Percentiles rank a stretch among this genome's conserved stretches.
Conservation (phyloP, 306 rosid genomes). For the Lablab purpureus region DNA sequence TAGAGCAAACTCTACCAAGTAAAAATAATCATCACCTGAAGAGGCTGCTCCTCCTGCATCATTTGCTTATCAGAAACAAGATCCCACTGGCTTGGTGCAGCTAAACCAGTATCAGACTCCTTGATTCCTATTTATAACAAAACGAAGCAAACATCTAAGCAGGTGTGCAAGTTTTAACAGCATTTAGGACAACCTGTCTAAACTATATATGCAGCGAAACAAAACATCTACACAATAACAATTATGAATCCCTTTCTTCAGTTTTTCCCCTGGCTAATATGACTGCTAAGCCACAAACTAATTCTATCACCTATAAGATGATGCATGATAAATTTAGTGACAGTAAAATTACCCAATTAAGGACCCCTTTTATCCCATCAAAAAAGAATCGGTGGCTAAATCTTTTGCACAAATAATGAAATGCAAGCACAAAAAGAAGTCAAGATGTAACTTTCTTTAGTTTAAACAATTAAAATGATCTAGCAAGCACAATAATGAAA, state of each 20-base stretch:
- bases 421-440: not conserved
- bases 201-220: slow-evolving; percentile 17
- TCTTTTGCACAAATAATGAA: no score
- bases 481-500: slow-evolving; percentile 10
- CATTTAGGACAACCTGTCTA: slow-evolving; percentile 2
- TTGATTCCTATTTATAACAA: slow-evolving; percentile 71
- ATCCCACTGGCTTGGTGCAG: slow-evolving; percentile 99
- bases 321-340: not conserved
- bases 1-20: slow-evolving; percentile 9
- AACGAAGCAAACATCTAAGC: slow-evolving; percentile 37
- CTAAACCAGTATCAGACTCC: slow-evolving; percentile 99
- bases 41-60: slow-evolving; percentile 99
- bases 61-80: slow-evolving; percentile 99
- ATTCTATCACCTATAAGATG: not conserved
- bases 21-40: slow-evolving; percentile 64
- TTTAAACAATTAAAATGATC: slow-evolving; percentile 16
- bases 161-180: slow-evolving; percentile 15
- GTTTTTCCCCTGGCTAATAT: not conserved
- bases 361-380: slow-evolving; percentile 3
- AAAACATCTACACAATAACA: slow-evolving; percentile 8
- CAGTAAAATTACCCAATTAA: slow-evolving; percentile 17
- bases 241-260: slow-evolving; percentile 22
- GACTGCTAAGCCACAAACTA: slow-evolving; percentile 8
- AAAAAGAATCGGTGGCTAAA: not conserved
- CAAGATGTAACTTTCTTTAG: not conserved